Base-by-base conservation (phyloP, 768 basidiomycete species). In the Sporobolomyces phaffii region DNA sequence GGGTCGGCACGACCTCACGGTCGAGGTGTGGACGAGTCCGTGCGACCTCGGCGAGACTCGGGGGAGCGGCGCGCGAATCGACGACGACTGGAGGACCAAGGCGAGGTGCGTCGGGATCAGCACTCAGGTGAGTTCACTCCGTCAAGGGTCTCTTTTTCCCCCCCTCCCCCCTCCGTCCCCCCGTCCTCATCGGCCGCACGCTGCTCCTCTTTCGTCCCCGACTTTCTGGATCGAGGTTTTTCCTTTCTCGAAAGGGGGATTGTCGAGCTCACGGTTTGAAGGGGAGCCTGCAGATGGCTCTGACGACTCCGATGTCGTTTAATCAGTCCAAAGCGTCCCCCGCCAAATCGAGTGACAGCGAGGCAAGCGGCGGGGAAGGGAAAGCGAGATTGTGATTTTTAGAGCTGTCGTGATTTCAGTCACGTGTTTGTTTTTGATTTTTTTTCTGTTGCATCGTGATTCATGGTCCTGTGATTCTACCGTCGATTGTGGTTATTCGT, bases 1-100 rank as follows among this genome's bases (percentile, higher is more conserved):
- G 3, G 68, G 68, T 5, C 36, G 68, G 2, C 68, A 69, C 49
- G 68, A 69, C 48, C 33, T 64, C 15, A 69, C 68, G 20, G 68
- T 69, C 24, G 68, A 69, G 33, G 62, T 64, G 31, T 69, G 68
- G 68, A 63, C 58, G 8, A 52, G 44, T 18, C 62, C 62, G 2
- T 14, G 29, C 0, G 68, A 64, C 5, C n/a, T 69, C 6, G 59
- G 47, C 10, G 38, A 9, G 38, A 38, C 38, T 9, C 58, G 14
- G 52, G 22, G 15, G 10, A 26, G n/a, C 15, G 4, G 22, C 2
- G 18, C 5, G 5, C 47, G 38, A 38, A 17, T 14, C 5, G 29
- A 18, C 0, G 41, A 45, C n/a, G 11, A 40, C 20, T 69, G 68
- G 68, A 26, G 68, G 33, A 48, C 15, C 10, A n/a, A 60, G 26